A percentile compares a stretch with the other conserved stretches of the same genome.
These are phyloP conservation scores for Lactarius pseudohatsudake DNA, from an alignment of 768 basidiomycete genomes.

Conservation along the genomic window DNA sequence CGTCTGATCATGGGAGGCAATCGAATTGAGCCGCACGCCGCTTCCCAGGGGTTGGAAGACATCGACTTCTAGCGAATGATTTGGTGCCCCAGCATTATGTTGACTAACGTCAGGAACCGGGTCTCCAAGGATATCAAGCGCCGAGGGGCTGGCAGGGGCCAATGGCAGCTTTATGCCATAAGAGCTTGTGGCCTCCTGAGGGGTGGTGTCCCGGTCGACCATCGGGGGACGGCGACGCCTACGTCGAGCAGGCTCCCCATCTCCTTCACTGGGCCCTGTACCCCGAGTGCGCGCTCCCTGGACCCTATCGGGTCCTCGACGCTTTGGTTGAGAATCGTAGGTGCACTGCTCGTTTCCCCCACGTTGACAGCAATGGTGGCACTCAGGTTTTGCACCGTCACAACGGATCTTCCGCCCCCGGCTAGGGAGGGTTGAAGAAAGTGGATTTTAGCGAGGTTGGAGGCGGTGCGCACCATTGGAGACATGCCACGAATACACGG, in stretches of 20 bases:
- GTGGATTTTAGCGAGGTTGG: constrained; percentile 9
- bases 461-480: constrained; percentile 59
- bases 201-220: constrained; percentile 3
- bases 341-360: constrained; percentile 45
- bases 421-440: constrained; percentile 39
- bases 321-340: constrained; percentile 72
- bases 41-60: background rate
- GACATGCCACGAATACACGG: constrained; percentile 75
- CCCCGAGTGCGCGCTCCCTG: constrained; percentile 77
- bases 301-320: constrained; percentile 75
- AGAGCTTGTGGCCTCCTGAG: constrained; percentile 11
- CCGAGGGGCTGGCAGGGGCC: background rate
- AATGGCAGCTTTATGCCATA: background rate
- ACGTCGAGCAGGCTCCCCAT: constrained; percentile 30
- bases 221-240: constrained; percentile 26
- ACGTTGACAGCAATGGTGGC: constrained; percentile 69
- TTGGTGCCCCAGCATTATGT: background rate
- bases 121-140: constrained; percentile 3
- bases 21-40: background rate
- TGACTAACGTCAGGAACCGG: background rate
- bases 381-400: constrained; percentile 75
- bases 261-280: constrained; percentile 42
- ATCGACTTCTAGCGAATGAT: background rate
- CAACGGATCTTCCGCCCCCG: constrained; percentile 80
- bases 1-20: background rate